A percentile compares a stretch with the other conserved stretches of the same genome.
Evolutionary conservation across 106 monocot genomes (phyloP).

Genomic region (Acorus gramineus): DNA sequence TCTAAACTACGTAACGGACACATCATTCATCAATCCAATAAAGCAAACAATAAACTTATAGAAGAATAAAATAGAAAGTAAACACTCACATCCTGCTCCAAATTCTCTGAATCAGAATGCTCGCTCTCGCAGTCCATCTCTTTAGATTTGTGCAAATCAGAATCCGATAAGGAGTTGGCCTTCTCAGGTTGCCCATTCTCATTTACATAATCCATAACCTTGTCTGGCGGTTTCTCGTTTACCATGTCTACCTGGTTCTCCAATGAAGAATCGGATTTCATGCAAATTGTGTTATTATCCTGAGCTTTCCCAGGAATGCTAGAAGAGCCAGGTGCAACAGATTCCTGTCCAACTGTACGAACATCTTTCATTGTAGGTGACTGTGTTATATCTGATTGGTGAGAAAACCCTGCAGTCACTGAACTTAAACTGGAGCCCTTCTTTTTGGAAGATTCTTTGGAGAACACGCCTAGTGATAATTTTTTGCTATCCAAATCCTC

Average conservation of each 20-base stretch:
- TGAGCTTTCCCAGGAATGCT: neutral
- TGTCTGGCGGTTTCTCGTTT: slow-evolving; percentile 10
- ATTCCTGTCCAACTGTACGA: slow-evolving; percentile 2
- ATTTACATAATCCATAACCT: slow-evolving; percentile 1
- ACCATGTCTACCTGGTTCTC: slow-evolving; percentile 1
- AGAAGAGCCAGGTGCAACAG: neutral
- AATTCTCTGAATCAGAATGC: slow-evolving; percentile 8
- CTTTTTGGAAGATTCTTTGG: slow-evolving; percentile 7
- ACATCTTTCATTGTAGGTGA: neutral
- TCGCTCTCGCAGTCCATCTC: slow-evolving; percentile 6
- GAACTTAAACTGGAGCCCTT: slow-evolving; percentile 6
- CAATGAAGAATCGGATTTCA: slow-evolving; percentile 5
- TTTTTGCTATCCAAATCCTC: slow-evolving; percentile 12
- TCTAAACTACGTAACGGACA: too few species aligned
- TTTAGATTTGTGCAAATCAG: neutral
- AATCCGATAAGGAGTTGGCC: slow-evolving; percentile 1
- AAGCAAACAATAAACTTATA: too few species aligned
- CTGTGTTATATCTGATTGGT: slow-evolving; percentile 2
- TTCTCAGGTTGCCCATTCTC: slow-evolving; percentile 16
- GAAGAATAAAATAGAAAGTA: too few species aligned
- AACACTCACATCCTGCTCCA: slow-evolving; percentile 11
- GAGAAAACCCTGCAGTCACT: slow-evolving; percentile 5
- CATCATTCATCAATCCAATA: slow-evolving; percentile 14
- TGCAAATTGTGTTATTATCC: slow-evolving; percentile 6
- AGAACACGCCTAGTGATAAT: neutral